Evolutionary conservation across 805 yeast genomes (phyloP).

Genomic region (Kazachstania bromeliacearum): DNA sequence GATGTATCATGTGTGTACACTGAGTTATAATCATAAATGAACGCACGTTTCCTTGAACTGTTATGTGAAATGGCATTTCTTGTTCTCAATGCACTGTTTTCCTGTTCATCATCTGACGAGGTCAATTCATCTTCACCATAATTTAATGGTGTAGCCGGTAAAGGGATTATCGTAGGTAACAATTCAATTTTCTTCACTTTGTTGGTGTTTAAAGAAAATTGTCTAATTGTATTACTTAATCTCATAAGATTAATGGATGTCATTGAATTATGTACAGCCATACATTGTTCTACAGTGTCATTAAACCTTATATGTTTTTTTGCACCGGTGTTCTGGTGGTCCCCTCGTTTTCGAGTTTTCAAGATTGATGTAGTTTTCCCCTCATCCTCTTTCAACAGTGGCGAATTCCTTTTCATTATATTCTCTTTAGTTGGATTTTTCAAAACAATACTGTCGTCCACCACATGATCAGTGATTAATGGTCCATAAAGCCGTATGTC

Average conservation of each 20-base stretch:
- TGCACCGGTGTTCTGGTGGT: no score
- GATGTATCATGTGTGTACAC: constrained; percentile 50
- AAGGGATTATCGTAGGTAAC: constrained; percentile 1
- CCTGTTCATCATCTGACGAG: constrained; percentile 22
- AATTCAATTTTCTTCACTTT: no score
- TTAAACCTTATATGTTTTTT: constrained; percentile 9
- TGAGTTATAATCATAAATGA: constrained; percentile 68
- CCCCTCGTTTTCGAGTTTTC: not conserved
- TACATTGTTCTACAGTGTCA: constrained; percentile 7
- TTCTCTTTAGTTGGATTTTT: no score
- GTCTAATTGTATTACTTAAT: not conserved
- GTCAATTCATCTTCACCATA: constrained; percentile 12
- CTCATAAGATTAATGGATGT: not conserved
- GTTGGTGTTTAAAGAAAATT: no score
- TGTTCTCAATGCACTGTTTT: constrained; percentile 14
- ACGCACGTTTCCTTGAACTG: constrained; percentile 62
- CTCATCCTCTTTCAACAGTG: no score
- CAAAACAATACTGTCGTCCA: no score
- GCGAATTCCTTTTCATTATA: no score
- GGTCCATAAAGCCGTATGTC: no score
- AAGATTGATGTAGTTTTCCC: not conserved
- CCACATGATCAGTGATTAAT: no score
- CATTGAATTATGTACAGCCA: constrained; percentile 2
- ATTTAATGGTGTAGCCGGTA: constrained; percentile 9
- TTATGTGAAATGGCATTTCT: constrained; percentile 56